Percentiles rank a stretch among this genome's conserved stretches.
Evolutionary conservation across 768 basidiomycete species (phyloP).

Genomic region (Russula virescens): DNA sequence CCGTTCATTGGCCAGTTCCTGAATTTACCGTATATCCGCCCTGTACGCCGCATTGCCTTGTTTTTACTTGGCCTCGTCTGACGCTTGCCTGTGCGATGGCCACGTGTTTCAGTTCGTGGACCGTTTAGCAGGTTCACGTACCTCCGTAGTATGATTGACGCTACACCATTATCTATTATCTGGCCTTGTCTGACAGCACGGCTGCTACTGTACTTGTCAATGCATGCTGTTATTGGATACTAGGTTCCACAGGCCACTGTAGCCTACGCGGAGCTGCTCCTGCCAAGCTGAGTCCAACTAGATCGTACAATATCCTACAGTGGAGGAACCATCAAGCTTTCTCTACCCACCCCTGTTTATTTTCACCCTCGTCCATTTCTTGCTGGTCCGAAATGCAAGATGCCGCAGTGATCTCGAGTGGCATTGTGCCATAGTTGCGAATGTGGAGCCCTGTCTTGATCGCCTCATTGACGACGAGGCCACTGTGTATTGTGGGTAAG

Average conservation of each 20-base stretch:
- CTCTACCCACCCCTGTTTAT: background rate
- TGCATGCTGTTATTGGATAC: background rate
- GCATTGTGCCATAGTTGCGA: constrained; percentile 42
- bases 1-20: constrained; percentile 76
- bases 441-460: constrained; percentile 45
- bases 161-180: background rate
- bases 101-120: constrained; percentile 30
- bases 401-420: constrained; percentile 22
- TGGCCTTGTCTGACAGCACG: background rate
- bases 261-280: background rate
- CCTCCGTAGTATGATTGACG: constrained; percentile 25
- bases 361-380: background rate
- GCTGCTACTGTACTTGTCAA: background rate
- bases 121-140: constrained; percentile 34
- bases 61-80: background rate
- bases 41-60: constrained; percentile 26
- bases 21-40: constrained; percentile 78
- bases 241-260: background rate
- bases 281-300: background rate
- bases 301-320: background rate
- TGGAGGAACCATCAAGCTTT: background rate
- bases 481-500: constrained; percentile 32
- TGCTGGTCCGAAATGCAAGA: background rate
- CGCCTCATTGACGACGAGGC: constrained; percentile 49
- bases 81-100: background rate